These are phyloP conservation scores for Mortierella claussenii DNA, from an alignment of 192 early-diverging fungal species.

Conservation along the genomic window DNA sequence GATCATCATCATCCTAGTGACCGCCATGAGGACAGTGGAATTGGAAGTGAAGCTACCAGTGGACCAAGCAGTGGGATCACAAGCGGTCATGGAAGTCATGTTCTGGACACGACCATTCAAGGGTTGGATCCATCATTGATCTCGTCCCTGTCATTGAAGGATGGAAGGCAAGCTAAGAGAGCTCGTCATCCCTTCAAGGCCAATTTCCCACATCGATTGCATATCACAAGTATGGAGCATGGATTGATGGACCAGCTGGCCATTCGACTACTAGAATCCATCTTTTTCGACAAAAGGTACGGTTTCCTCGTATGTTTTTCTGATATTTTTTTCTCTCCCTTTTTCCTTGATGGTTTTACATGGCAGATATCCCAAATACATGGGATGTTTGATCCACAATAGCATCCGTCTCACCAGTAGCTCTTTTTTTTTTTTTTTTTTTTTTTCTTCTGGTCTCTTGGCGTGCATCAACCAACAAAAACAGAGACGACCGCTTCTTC, in stretches of 20 bases:
- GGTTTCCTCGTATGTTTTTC: too few relatives aligned
- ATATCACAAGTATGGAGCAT: constrained; percentile 50
- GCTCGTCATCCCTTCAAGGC: constrained; percentile 12
- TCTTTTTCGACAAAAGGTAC: constrained; percentile 50
- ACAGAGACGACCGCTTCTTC: constrained; percentile 41
- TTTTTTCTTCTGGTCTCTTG: too few relatives aligned
- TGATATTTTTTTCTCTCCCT: too few relatives aligned
- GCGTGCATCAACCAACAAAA: too few relatives aligned
- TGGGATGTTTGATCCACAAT: too few relatives aligned
- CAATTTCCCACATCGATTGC: constrained; percentile 26
- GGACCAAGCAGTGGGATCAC: constrained; percentile 27
- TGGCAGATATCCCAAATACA: too few relatives aligned
- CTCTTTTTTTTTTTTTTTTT: neutral
- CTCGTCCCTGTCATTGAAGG: constrained; percentile 25
- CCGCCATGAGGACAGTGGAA: constrained; percentile 32
- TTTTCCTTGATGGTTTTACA: too few relatives aligned
- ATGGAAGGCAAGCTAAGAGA: constrained; percentile 1
- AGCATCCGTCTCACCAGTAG: too few relatives aligned
- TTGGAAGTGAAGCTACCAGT: constrained; percentile 43
- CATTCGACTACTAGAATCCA: constrained; percentile 42
- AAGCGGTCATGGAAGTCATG: constrained; percentile 41
- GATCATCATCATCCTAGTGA: neutral
- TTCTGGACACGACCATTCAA: constrained; percentile 14
- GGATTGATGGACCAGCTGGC: constrained; percentile 43
- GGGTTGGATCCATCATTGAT: constrained; percentile 33